Evolutionary conservation across 169 alveolate genomes (phyloP), one percentile per base, ranked within the genome.

Genomic region (Neospora caninum): DNA sequence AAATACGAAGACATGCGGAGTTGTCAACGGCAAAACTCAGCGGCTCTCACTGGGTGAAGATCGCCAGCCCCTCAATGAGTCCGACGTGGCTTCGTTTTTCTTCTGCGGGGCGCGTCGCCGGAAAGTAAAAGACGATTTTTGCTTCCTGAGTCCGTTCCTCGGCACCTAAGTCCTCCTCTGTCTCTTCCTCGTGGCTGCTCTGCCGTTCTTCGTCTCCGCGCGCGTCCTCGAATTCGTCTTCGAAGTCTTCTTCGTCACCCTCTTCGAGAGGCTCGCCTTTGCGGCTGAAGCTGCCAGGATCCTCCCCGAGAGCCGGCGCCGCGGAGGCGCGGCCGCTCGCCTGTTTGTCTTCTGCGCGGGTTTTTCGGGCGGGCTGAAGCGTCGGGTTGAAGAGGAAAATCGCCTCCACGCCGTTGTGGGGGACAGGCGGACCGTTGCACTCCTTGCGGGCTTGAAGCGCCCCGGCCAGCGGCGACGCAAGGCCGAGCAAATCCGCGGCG

Each of bases 31-130:
- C 16, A 64, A 64, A 27, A 78, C 2, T 10, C 6, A 0, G 2
- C 6, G 1, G 27, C 41, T 34, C 86, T 36, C 45, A 91, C 94
- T 31, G 42, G 7, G 88, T 80, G 78, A 91, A 91, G 80, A 80
- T 73, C 53, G 70, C 31, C 4, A 91, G 78, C 31, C 94, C 94
- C 67, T 91, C 94, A 25, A 91, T 49, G 49, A 91, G 91, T 0
- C 94, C 94, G 41, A 84, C 94, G 80, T 91, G 94, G 43, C 91
- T 45, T 1, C 94, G 88, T 69, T 84, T 41, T n/a, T 91, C 94
- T 49, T 73, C 94, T 22, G 91, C 70, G 29, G 83, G 80, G 27
- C 94, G 41, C 27, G 64, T 54, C 22, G 84, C 10, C 16, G 94
- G 94, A n/a, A 36, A 91, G 82, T 84, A 70, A 42, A 78, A 91